phyloP scores from a whole-genome alignment of 441 rosid species.

The Populus tomentosa region DNA sequence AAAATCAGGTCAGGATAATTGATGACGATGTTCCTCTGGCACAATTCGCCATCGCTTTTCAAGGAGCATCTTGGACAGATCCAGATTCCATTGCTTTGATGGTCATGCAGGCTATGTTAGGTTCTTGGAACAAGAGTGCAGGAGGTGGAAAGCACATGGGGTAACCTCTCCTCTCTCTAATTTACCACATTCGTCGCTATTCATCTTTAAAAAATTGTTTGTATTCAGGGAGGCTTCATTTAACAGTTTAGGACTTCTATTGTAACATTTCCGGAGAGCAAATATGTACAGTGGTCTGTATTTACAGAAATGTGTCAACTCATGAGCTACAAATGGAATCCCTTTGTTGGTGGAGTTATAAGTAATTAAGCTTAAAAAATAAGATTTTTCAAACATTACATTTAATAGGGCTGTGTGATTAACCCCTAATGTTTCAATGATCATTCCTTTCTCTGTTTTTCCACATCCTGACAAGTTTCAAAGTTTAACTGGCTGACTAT shows the following conservation, averaged over 20 bases:
- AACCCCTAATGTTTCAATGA: not conserved
- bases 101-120: conserved; percentile 98
- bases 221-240: not conserved
- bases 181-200: not conserved
- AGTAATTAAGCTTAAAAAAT: not conserved
- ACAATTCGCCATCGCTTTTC: conserved; percentile 96
- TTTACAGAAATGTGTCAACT: not conserved
- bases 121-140: conserved; percentile 88
- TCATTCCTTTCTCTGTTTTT: not conserved
- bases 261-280: not conserved
- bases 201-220: not conserved
- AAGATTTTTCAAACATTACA: not conserved
- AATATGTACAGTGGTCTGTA: not conserved
- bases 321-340: not conserved
- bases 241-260: not conserved
- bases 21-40: conserved; percentile 94
- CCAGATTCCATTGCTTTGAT: conserved; percentile 92
- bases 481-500: not conserved
- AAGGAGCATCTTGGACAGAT: conserved; percentile 97
- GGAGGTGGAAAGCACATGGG: conserved; percentile 99
- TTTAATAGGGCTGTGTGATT: not conserved
- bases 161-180: conserved; percentile 34
- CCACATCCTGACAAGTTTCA: not conserved
- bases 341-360: not conserved
- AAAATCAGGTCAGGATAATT: conserved; percentile 76